Percentiles rank a stretch among this genome's conserved stretches.
Conservation (phyloP, 768 basidiomycete genomes). For the Lentinula sp. region DNA sequence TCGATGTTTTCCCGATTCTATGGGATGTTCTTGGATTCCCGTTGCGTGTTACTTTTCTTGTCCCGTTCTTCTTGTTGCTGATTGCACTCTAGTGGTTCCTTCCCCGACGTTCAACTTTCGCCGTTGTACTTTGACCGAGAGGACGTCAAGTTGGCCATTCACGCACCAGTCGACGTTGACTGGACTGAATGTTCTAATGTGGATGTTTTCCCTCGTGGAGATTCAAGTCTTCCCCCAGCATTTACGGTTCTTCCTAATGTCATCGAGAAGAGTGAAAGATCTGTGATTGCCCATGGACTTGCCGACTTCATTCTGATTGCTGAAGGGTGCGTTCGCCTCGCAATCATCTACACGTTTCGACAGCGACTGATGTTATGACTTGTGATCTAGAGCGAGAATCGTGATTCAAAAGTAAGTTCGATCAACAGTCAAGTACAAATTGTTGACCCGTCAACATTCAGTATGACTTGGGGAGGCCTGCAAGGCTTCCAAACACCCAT, state of each 20-base stretch:
- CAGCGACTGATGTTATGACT: too few species aligned
- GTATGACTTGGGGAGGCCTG: conserved; percentile 41
- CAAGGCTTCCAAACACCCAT: conserved; percentile 77
- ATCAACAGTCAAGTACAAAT: neutral
- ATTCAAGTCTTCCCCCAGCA: conserved; percentile 54
- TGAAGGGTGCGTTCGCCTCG: conserved; percentile 47
- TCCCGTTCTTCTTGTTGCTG: neutral
- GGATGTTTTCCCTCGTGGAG: conserved; percentile 57
- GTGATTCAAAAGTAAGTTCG: conserved; percentile 52
- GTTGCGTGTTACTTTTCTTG: conserved; percentile 31
- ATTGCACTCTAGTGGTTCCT: conserved; percentile 40
- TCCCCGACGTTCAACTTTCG: conserved; percentile 41
- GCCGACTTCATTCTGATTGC: conserved; percentile 71
- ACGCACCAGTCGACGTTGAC: conserved; percentile 53
- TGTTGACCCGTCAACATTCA: neutral
- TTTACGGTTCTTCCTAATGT: conserved; percentile 66
- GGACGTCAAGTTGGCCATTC: conserved; percentile 67
- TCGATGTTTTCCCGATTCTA: conserved; percentile 66
- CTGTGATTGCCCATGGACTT: conserved; percentile 66
- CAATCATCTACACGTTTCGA: neutral
- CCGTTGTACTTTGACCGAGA: conserved; percentile 67
- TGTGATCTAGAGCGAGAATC: conserved; percentile 41
- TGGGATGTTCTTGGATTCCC: conserved; percentile 86
- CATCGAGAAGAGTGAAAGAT: conserved; percentile 67
- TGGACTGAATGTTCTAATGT: conserved; percentile 63